These are phyloP conservation scores for Aspergillus amoenus DNA, from an alignment of 2,329 filamentous ascomycete genomes.

Conservation along the genomic window DNA sequence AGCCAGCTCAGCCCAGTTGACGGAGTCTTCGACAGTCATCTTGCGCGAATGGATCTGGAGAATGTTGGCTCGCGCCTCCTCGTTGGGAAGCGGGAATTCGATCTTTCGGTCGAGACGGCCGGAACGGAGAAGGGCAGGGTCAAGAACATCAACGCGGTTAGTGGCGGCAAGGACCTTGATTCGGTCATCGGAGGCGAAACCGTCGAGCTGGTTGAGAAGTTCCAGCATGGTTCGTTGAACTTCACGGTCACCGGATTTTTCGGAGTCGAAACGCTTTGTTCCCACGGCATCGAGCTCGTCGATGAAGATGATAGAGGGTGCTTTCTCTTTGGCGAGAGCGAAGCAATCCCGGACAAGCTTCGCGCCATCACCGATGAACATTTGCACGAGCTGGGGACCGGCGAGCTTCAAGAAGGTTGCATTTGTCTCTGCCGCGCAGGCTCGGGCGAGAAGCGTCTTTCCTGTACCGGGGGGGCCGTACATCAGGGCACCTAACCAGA, in stretches of 20 bases:
- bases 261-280: conserved; percentile 97
- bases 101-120: conserved; percentile 95
- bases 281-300: conserved; percentile 98
- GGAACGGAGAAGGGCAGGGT: conserved; percentile 85
- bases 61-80: conserved; percentile 96
- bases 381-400: conserved; percentile 95
- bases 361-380: conserved; percentile 98
- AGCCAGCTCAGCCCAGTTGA: conserved; percentile 96
- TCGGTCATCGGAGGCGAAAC: conserved; percentile 92
- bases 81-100: conserved; percentile 96
- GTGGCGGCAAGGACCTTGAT: conserved; percentile 96
- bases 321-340: conserved; percentile 96
- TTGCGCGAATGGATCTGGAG: conserved; percentile 96
- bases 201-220: conserved; percentile 95
- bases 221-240: conserved; percentile 99
- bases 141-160: conserved; percentile 90
- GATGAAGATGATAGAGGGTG: conserved; percentile 98
- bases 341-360: conserved; percentile 98
- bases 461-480: conserved; percentile 66
- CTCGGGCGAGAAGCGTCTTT: conserved; percentile 71
- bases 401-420: conserved; percentile 98
- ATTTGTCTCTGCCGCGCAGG: conserved; percentile 95
- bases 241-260: conserved; percentile 96
- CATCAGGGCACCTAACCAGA: conserved; percentile 79
- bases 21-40: conserved; percentile 89